phyloP scores from a whole-genome alignment of 768 basidiomycete genomes.

The Phylloporus arenicola region DNA sequence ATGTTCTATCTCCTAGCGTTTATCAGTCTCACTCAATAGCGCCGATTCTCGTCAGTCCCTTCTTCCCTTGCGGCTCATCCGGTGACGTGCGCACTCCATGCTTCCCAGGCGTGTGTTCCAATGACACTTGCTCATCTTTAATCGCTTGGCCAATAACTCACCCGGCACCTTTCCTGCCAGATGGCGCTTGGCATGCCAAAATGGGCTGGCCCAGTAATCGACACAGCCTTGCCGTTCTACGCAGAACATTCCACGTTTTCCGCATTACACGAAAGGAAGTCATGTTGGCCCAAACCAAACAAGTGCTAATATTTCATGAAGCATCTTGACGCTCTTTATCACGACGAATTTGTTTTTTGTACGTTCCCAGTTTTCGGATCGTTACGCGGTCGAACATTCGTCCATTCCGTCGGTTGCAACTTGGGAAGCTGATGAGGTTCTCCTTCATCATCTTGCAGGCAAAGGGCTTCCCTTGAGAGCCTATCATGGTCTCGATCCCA shows the following conservation, averaged over 20 bases:
- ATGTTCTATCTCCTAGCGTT: neutral
- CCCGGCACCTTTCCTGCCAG: neutral
- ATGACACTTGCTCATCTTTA: neutral
- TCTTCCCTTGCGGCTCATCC: neutral
- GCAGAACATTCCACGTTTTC: constrained; percentile 22
- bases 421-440: neutral
- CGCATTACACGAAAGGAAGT: neutral
- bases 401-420: neutral
- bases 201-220: constrained; percentile 14
- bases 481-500: neutral
- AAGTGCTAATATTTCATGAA: neutral
- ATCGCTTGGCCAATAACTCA: neutral
- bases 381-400: neutral
- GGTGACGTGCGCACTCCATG: neutral
- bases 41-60: neutral
- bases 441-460: constrained; percentile 1
- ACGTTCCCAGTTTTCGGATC: neutral
- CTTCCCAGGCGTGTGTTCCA: neutral
- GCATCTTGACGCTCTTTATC: constrained; percentile 3
- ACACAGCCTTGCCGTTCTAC: constrained; percentile 19
- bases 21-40: neutral
- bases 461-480: constrained; percentile 3
- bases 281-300: neutral
- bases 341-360: constrained; percentile 9
- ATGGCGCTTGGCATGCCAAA: constrained; percentile 4